Evolutionary conservation across 2,329 filamentous ascomycete genomes (phyloP), one percentile per base, ranked within the genome.

Genomic region (Tolypocladium tropicale): DNA sequence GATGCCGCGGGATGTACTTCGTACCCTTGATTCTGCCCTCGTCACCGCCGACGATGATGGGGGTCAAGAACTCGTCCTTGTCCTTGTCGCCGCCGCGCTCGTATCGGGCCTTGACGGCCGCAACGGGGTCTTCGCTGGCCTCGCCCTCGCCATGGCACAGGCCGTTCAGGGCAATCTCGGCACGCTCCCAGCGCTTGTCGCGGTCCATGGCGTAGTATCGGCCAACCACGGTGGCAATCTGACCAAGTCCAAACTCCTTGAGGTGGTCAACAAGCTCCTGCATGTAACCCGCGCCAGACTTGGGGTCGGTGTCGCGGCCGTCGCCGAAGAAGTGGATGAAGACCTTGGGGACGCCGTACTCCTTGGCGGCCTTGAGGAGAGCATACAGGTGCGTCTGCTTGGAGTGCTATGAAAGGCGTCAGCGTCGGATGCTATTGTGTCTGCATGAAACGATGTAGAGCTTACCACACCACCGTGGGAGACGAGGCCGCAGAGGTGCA

Each of bases 271-370:
- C 74, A 37, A 99, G 81, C 70, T 92, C 83, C 74, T 96, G 79
- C 84, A 99, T 85, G 75, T 96, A 96, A 52, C 81, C 88, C 51
- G 84, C 86, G 56, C 89, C 88, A 58, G 90, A 96, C 82, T 96
- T 96, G 71, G 94, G 94, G 72, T 99, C 94, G 62, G 93, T 97
- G 70, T 99, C 94, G 72, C 94, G 89, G 65, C 94, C 94, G 74
- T 99, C 94, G 61, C 90, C 94, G 70, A 99, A 97, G 83, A 97
- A 97, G 82, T 99, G 94, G 69, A 99, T 95, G 78, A 88, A 97
- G 66, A 99, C 92, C 67, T 97, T 80, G 64, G 92, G 90, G 36
- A 99, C 83, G 52, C 83, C 84, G 68, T 89, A 85, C 66, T 89
- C 86, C 81, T 96, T 96, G 68, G 94, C 94, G 39, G 94, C 89